These are phyloP conservation scores for Apophysomyces variabilis DNA, from an alignment of 371 early-diverging fungal species.

Conservation along the genomic window DNA sequence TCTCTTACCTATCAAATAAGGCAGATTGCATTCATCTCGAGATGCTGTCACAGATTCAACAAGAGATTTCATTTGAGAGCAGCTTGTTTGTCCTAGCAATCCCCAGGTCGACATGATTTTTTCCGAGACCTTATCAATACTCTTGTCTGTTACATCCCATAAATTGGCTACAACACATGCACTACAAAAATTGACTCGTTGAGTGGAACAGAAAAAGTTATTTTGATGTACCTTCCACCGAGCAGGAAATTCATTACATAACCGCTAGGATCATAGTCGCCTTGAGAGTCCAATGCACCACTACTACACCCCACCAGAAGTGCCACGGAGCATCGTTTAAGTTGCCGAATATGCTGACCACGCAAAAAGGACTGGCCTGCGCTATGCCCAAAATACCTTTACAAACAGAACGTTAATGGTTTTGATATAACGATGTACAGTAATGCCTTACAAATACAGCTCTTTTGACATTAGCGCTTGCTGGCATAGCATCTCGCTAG, in stretches of 20 bases:
- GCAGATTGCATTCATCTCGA: conserved; percentile 77
- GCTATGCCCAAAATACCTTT: conserved; percentile 97
- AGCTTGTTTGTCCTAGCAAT: conserved; percentile 37
- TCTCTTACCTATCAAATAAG: conserved; percentile 80
- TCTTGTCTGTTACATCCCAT: conserved; percentile 99
- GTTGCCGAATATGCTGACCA: conserved; percentile 65
- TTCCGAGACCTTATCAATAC: conserved; percentile 91
- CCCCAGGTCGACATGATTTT: conserved; percentile 77
- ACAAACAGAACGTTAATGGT: conserved; percentile 6
- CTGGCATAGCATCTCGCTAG: conserved; percentile 68
- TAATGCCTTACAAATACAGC: conserved; percentile 72
- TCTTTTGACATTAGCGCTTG: conserved; percentile 62
- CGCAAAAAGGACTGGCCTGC: conserved; percentile 89
- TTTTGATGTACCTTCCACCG: conserved; percentile 65
- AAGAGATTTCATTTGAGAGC: conserved; percentile 50
- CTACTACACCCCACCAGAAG: conserved; percentile 94
- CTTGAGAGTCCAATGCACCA: conserved; percentile 69
- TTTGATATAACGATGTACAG: not conserved
- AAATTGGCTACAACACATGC: conserved; percentile 93
- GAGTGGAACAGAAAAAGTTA: not conserved
- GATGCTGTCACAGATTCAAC: conserved; percentile 76
- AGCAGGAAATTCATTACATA: conserved; percentile 79
- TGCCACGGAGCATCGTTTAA: conserved; percentile 73
- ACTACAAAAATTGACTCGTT: conserved; percentile 36
- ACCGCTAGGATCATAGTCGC: conserved; percentile 90